A percentile compares a stretch with the other conserved stretches of the same genome.
These are phyloP conservation scores for Boletus edulis DNA, from an alignment of 768 basidiomycete genomes.

Conservation along the genomic window DNA sequence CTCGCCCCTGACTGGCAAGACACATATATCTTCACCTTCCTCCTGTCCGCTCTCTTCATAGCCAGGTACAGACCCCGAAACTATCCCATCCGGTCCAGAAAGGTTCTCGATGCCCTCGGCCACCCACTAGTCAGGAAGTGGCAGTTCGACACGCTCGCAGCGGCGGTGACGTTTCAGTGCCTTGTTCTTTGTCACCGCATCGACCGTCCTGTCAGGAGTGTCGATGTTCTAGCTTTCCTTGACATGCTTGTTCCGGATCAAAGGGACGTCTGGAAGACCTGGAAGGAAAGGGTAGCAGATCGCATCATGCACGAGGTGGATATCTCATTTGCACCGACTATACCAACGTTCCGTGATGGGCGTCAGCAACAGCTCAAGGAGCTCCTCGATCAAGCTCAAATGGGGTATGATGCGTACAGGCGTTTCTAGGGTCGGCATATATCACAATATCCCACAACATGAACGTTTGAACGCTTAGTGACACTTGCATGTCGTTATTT, in stretches of 20 bases:
- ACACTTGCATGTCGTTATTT: too few species aligned
- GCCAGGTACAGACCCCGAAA: neutral
- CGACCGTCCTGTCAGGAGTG: neutral
- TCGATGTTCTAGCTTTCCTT: neutral
- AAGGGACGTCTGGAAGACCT: neutral
- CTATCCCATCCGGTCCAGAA: neutral
- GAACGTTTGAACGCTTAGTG: too few species aligned
- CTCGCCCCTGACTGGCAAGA: too few species aligned
- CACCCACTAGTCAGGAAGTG: neutral
- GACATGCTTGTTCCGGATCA: neutral
- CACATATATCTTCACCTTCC: neutral
- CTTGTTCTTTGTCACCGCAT: neutral
- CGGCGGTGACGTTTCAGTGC: neutral
- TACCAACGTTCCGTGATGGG: neutral
- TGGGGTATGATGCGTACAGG: neutral
- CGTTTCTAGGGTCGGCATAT: neutral
- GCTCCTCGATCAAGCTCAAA: neutral
- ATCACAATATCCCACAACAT: too few species aligned
- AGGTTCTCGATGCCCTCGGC: neutral
- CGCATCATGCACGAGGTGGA: neutral
- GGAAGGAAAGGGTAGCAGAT: slow-evolving; percentile 2
- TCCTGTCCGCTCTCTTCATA: neutral
- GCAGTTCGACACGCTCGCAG: neutral
- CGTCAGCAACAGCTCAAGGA: neutral
- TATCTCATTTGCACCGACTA: neutral